A percentile compares a stretch with the other conserved stretches of the same genome.
Conservation (phyloP, 164 flowering plant genomes). For the Stephania yunnanensis region DNA sequence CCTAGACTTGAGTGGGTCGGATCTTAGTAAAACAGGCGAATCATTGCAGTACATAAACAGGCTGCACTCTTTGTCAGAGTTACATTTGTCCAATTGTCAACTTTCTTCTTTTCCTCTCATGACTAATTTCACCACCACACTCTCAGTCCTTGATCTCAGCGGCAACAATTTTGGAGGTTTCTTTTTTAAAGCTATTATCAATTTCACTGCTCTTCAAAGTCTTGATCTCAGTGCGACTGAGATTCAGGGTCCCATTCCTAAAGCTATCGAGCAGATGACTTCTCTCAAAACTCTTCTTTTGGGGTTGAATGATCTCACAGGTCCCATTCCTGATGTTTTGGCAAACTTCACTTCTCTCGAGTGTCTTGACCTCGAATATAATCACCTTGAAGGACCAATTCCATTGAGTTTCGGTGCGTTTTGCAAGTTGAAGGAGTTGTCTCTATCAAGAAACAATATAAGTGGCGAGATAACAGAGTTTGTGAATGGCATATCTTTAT, state of each 20-base stretch:
- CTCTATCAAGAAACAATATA: neutral
- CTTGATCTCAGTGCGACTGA: neutral
- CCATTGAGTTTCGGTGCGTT: neutral
- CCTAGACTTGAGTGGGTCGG: conserved; percentile 6
- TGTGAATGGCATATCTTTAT: neutral
- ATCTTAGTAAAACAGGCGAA: neutral
- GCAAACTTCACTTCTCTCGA: conserved; percentile 1
- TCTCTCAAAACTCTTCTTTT: neutral
- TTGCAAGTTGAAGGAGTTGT: conserved; percentile 2
- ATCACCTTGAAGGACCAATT: neutral
- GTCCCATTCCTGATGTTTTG: neutral
- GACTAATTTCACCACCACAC: neutral
- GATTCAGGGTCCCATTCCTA: neutral
- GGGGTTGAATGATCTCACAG: neutral
- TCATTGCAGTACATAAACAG: conserved; percentile 2
- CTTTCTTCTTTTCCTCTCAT: conserved; percentile 2
- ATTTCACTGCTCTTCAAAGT: neutral
- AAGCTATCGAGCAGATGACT: neutral
- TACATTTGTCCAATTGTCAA: conserved; percentile 2
- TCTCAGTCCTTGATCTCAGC: neutral
- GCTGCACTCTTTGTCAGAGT: conserved; percentile 13
- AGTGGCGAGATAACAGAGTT: neutral
- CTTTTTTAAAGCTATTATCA: neutral
- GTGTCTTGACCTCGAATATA: neutral
- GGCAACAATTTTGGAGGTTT: neutral